Percentiles rank a stretch among this genome's conserved stretches.
Conservation (phyloP, 2,329 filamentous ascomycete species). For the Fusarium oxysporum region DNA sequence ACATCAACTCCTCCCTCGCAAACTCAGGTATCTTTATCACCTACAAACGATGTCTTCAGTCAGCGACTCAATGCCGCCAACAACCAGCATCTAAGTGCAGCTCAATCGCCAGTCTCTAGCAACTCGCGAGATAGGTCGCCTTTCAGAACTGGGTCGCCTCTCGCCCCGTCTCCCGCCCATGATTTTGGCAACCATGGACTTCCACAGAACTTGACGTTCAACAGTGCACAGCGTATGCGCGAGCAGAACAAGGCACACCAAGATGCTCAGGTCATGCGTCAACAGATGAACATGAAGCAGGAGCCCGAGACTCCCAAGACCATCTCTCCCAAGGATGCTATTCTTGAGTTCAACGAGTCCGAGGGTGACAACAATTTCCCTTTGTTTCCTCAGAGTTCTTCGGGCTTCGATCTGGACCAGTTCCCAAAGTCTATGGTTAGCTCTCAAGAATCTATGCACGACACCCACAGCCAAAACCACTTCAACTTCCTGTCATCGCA, state of each 20-base stretch:
- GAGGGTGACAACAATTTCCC: conserved; percentile 78
- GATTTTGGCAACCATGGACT: conserved; percentile 53
- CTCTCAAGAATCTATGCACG: conserved; percentile 34
- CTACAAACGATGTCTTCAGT: conserved; percentile 71
- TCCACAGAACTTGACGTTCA: conserved; percentile 51
- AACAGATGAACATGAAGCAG: conserved; percentile 54
- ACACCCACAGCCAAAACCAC: conserved; percentile 34
- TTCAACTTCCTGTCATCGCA: conserved; percentile 51
- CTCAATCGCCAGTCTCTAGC: conserved; percentile 61
- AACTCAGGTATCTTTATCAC: conserved; percentile 60
- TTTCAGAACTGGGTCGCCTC: conserved; percentile 78
- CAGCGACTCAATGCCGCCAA: conserved; percentile 84
- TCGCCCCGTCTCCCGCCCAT: conserved; percentile 60
- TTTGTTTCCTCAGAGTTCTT: conserved; percentile 75
- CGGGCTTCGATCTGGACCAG: conserved; percentile 57
- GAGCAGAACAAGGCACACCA: conserved; percentile 72
- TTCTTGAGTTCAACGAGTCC: conserved; percentile 84
- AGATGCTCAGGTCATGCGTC: conserved; percentile 61
- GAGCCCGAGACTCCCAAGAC: conserved; percentile 75
- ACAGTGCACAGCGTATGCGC: conserved; percentile 68
- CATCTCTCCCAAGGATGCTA: conserved; percentile 92
- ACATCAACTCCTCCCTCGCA: conserved; percentile 66
- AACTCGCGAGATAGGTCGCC: conserved; percentile 78
- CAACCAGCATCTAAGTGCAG: conserved; percentile 74
- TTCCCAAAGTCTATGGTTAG: conserved; percentile 51